Percentiles rank a stretch among this genome's conserved stretches.
Evolutionary conservation across 31 red algal genomes (phyloP).

Genomic region (Odonthalia washingtoniensis): DNA sequence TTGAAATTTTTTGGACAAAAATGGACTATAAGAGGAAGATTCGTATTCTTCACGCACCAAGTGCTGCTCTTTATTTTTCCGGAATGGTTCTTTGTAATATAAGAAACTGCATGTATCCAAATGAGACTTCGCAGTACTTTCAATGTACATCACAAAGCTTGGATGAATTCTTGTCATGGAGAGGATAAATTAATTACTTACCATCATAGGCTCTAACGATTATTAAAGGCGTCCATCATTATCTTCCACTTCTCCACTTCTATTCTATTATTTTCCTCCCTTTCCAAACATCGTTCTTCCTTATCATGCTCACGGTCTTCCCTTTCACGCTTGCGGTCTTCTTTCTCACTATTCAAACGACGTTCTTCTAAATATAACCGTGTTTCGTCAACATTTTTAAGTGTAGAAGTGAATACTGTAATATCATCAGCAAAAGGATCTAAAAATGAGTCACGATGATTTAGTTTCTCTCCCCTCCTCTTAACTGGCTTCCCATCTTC

Average conservation of each 20-base stretch:
- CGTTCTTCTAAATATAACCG: too few relatives aligned
- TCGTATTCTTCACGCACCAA: constrained; percentile 10
- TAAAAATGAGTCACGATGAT: neutral
- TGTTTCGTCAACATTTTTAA: too few relatives aligned
- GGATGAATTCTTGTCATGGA: neutral
- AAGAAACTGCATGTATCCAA: constrained; percentile 19
- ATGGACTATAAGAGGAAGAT: constrained; percentile 31
- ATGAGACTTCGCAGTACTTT: constrained; percentile 29
- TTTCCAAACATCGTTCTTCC: neutral
- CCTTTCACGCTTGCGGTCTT: too few relatives aligned
- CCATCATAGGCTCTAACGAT: neutral
- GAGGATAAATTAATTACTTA: too few relatives aligned
- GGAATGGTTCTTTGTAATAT: constrained; percentile 35
- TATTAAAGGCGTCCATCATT: constrained; percentile 39
- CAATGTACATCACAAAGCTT: neutral
- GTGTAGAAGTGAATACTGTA: neutral
- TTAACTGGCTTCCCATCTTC: neutral
- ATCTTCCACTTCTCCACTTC: constrained; percentile 38
- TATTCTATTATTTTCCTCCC: constrained; percentile 6
- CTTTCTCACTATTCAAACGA: too few relatives aligned
- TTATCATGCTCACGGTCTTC: neutral
- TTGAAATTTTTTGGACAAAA: constrained; percentile 28
- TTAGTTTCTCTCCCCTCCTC: neutral
- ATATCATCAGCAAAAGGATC: neutral
- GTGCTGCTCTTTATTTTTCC: constrained; percentile 33